Conservation (phyloP, 306 rosid species). For the Vigna nakashimae region DNA sequence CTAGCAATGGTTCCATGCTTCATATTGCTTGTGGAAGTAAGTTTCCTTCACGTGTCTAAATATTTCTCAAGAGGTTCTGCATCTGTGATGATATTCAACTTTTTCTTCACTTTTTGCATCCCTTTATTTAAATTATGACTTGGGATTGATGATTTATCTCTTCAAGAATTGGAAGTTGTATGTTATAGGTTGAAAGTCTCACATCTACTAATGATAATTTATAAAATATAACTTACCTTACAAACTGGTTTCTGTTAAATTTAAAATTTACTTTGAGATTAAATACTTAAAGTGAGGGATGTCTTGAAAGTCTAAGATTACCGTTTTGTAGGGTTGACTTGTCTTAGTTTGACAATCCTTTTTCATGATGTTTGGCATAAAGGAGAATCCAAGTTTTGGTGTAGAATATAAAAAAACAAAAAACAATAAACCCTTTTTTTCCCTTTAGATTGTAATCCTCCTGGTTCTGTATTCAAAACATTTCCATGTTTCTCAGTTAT, state of each 20-base stretch:
- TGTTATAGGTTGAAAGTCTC: background rate
- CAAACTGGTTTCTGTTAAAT: too few relatives aligned
- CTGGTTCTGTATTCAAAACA: background rate
- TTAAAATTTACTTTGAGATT: too few relatives aligned
- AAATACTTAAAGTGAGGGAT: too few relatives aligned
- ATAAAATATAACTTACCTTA: too few relatives aligned
- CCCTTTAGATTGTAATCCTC: background rate
- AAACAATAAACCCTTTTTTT: too few relatives aligned
- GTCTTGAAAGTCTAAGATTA: too few relatives aligned
- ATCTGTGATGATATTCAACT: background rate
- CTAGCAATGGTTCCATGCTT: background rate
- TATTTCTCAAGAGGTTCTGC: background rate
- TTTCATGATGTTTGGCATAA: background rate
- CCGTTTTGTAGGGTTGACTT: too few relatives aligned
- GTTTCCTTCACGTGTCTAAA: background rate
- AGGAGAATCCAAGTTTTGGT: background rate
- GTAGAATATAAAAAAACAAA: background rate
- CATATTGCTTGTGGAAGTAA: background rate
- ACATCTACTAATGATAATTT: too few relatives aligned
- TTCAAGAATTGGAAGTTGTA: background rate
- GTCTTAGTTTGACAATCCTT: background rate
- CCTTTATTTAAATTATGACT: background rate
- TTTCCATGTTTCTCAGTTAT: slow-evolving; percentile 1
- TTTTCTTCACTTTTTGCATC: background rate
- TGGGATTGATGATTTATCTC: background rate